phyloP scores from a whole-genome alignment of 164 flowering plant genomes.

The Piper betle region DNA sequence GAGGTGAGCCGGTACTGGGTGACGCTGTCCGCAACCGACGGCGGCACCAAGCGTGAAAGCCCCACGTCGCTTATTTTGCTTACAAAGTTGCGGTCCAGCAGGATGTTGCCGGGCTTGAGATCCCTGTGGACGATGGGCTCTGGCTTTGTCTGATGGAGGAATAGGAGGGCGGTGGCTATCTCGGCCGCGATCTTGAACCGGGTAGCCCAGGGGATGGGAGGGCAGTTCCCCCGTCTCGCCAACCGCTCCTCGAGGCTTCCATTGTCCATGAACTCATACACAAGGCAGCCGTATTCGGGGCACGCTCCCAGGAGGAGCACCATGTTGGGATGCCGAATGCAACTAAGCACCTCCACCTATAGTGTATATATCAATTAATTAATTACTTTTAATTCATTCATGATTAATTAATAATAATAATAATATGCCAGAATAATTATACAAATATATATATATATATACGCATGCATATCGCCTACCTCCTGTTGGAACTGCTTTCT shows the following conservation, averaged over 20 bases:
- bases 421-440: too few species aligned
- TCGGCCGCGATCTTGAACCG: conserved; percentile 58
- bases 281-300: too few species aligned
- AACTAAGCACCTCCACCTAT: conserved; percentile 63
- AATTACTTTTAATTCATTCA: too few species aligned
- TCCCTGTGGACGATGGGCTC: conserved; percentile 74
- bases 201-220: conserved; percentile 38
- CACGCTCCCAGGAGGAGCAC: conserved; percentile 61
- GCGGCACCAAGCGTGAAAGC: conserved; percentile 56
- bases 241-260: conserved; percentile 77
- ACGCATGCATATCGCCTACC: conserved; percentile 16
- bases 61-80: conserved; percentile 79
- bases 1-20: conserved; percentile 70
- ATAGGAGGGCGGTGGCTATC: conserved; percentile 53
- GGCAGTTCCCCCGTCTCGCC: conserved; percentile 30
- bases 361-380: too few species aligned
- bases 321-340: conserved; percentile 74
- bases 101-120: conserved; percentile 73
- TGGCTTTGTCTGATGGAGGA: conserved; percentile 77
- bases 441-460: too few species aligned
- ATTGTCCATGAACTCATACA: conserved; percentile 55
- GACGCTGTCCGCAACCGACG: conserved; percentile 45
- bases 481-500: conserved; percentile 68
- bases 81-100: conserved; percentile 47
- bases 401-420: too few species aligned